These are phyloP conservation scores for Cryoendolithus antarcticus DNA, from an alignment of 2,329 filamentous ascomycete species.

Conservation along the genomic window DNA sequence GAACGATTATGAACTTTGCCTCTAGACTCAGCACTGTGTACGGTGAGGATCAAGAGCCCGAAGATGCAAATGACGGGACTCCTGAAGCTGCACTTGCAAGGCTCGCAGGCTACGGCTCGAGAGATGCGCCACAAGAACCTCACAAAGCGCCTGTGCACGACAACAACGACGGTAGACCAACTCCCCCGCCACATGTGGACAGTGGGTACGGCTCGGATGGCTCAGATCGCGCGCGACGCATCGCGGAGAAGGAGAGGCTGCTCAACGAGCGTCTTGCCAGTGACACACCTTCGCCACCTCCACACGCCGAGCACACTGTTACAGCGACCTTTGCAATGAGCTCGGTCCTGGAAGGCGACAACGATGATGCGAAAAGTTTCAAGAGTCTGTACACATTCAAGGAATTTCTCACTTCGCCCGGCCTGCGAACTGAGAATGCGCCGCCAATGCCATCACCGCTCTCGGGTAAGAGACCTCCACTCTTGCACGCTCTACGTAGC, in stretches of 20 bases:
- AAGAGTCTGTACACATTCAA: slow-evolving; percentile 13
- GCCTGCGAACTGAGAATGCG: no score
- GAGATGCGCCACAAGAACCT: background rate
- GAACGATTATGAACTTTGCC: slow-evolving; percentile 7
- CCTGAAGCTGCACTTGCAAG: slow-evolving; percentile 16
- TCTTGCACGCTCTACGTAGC: no score
- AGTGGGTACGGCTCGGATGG: slow-evolving; percentile 25
- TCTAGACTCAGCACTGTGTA: slow-evolving; percentile 18
- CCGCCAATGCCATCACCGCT: slow-evolving; percentile 1
- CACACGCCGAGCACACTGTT: slow-evolving; percentile 1
- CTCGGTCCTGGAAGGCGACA: background rate
- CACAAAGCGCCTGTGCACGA: background rate
- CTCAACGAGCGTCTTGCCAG: slow-evolving; percentile 7
- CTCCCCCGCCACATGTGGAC: slow-evolving; percentile 10
- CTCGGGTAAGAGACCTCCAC: background rate
- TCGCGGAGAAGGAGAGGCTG: slow-evolving; percentile 7
- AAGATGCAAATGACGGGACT: slow-evolving; percentile 5
- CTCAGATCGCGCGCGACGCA: slow-evolving; percentile 5
- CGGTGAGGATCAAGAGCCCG: slow-evolving; percentile 10
- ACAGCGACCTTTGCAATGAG: background rate
- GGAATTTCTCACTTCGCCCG: slow-evolving; percentile 7
- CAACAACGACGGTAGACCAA: background rate
- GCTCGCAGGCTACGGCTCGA: slow-evolving; percentile 11
- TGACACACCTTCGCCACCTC: background rate
- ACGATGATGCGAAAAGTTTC: slow-evolving; percentile 1